Percentiles rank a stretch among this genome's conserved stretches.
These are phyloP conservation scores for Alternaria sp. DNA, from an alignment of 2,329 filamentous ascomycete genomes.

Conservation along the genomic window DNA sequence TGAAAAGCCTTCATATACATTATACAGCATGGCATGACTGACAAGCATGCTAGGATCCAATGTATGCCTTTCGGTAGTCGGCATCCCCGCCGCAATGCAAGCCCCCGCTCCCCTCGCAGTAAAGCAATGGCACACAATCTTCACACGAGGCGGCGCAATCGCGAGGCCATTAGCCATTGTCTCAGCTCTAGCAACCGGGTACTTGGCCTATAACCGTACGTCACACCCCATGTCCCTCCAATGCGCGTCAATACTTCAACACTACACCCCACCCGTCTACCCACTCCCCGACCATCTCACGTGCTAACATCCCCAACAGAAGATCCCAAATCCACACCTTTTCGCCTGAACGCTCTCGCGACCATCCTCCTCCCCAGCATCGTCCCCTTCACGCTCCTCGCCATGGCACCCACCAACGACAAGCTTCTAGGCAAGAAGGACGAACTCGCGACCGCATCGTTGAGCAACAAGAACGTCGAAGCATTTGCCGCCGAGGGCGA, in stretches of 20 bases:
- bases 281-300: no score
- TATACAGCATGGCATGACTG: background rate
- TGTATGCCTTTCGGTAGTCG: slow-evolving; percentile 50
- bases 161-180: slow-evolving; percentile 54
- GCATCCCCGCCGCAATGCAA: slow-evolving; percentile 63
- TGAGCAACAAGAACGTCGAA: slow-evolving; percentile 51
- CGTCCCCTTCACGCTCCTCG: slow-evolving; percentile 61
- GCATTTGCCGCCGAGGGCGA: slow-evolving; percentile 52
- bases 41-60: slow-evolving; percentile 5
- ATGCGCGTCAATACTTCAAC: slow-evolving; percentile 2
- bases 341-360: slow-evolving; percentile 58
- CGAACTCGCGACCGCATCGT: slow-evolving; percentile 47
- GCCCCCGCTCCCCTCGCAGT: slow-evolving; percentile 64
- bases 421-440: slow-evolving; percentile 58
- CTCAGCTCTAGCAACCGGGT: slow-evolving; percentile 55
- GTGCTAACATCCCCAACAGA: slow-evolving; percentile 21
- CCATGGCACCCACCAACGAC: slow-evolving; percentile 59
- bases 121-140: slow-evolving; percentile 62
- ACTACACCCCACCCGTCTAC: background rate
- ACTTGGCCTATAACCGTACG: slow-evolving; percentile 56
- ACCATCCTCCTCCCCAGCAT: slow-evolving; percentile 57
- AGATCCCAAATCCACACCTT: slow-evolving; percentile 41
- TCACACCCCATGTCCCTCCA: background rate
- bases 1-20: background rate
- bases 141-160: slow-evolving; percentile 50